Evolutionary conservation across 345 rosid genomes (phyloP), one percentile per base, ranked within the genome.

Genomic region (Gynandropsis gynandra): DNA sequence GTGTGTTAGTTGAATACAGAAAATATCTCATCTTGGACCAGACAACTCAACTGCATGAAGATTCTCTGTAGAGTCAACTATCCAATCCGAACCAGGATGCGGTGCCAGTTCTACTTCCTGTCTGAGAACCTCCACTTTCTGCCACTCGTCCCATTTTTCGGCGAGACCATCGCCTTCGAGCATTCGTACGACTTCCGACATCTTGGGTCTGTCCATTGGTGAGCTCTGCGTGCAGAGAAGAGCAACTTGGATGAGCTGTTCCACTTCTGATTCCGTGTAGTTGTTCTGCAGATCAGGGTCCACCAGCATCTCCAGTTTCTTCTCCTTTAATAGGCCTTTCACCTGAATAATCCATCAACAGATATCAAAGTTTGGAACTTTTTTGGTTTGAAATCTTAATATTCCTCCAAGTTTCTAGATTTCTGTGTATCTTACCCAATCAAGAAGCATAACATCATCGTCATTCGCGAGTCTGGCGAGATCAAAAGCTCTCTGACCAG

Each of bases 81-180:
- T 76, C 97, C 95, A 89, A 63, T 83, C 90, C 0, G 94, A 83
- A 46, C 60, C 68, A 35, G 75, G 81, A 62, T 78, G 88, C 40
- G 88, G 84, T 12, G 82, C 73, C 7, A 81, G 69, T 44, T 89
- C 90, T 34, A 81, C 70, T 61, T 89, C 96, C 64, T 81, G 90
- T 44, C 94, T 80, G 16, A 76, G 87, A 60, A 83, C 85, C 64
- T 89, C 95, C 14, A 81, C 85, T 73, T 81, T 85, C 49, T 83
- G 97, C 97, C 93, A 89, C 64, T 85, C 89, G 16, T 89, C 97
- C 97, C 97, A 89, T 66, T 77, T 76, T 76, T 89, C 95, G 0
- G 80, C 87, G 63, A 85, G 62, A 27, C 97, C 87, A 16, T 85
- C 95, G 1, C 95, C 97, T 71, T 85, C 97, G 0, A 89, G 97